Evolutionary conservation across 2,329 filamentous ascomycete genomes (phyloP).

Genomic region (Ustulina deusta): DNA sequence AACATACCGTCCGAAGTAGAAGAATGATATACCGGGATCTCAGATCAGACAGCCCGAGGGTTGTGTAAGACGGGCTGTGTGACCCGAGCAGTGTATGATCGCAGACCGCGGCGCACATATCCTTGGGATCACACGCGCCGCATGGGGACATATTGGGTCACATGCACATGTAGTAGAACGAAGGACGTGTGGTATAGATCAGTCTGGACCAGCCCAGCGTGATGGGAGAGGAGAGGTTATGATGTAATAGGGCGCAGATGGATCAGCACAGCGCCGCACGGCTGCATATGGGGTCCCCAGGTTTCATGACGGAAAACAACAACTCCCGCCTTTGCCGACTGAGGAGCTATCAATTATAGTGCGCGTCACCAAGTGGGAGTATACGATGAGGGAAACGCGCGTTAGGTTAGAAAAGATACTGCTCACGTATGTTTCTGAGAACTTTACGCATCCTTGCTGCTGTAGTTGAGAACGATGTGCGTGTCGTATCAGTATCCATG

Average conservation of each 20-base stretch:
- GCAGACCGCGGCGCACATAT: too few species aligned
- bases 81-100: slow-evolving; percentile 20
- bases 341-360: not conserved
- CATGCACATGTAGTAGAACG: not conserved
- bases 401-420: not conserved
- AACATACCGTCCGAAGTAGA: not conserved
- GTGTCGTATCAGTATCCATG: too few species aligned
- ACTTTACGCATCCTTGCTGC: not conserved
- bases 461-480: too few species aligned
- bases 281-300: not conserved
- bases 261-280: not conserved
- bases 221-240: not conserved
- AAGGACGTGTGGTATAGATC: not conserved
- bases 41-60: slow-evolving; percentile 4
- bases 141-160: slow-evolving; percentile 2
- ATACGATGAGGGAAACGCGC: not conserved
- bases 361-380: not conserved
- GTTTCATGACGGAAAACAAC: not conserved
- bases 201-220: not conserved
- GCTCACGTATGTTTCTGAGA: not conserved
- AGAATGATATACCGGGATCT: not conserved
- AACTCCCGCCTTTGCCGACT: not conserved
- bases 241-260: not conserved
- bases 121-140: not conserved
- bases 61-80: slow-evolving; percentile 25